These are phyloP conservation scores for Ophiosphaerella herpotricha DNA, from an alignment of 2,329 filamentous ascomycete genomes.

Conservation along the genomic window DNA sequence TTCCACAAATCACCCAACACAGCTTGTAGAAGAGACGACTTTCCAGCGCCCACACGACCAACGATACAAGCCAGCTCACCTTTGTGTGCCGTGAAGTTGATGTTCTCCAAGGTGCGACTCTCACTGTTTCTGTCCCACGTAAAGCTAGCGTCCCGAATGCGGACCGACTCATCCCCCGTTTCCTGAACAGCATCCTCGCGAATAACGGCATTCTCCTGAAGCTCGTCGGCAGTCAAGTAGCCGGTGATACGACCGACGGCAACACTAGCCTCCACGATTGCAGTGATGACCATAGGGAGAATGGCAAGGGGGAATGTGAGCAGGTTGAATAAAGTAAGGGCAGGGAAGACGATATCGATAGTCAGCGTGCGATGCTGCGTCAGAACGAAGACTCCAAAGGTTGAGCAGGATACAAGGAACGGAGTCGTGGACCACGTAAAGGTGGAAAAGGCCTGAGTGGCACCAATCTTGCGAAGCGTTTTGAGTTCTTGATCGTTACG, in stretches of 20 bases:
- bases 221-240: slow-evolving; percentile 85
- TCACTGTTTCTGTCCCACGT: slow-evolving; percentile 89
- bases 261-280: slow-evolving; percentile 94
- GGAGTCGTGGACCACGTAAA: slow-evolving; percentile 98
- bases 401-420: slow-evolving; percentile 95
- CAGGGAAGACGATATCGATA: slow-evolving; percentile 95
- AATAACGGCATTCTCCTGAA: slow-evolving; percentile 82
- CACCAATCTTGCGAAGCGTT: slow-evolving; percentile 94
- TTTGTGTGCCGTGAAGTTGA: slow-evolving; percentile 87
- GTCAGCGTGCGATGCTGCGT: slow-evolving; percentile 80
- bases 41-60: slow-evolving; percentile 90
- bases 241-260: slow-evolving; percentile 83
- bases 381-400: slow-evolving; percentile 91
- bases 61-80: slow-evolving; percentile 93
- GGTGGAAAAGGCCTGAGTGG: slow-evolving; percentile 89
- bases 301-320: slow-evolving; percentile 93
- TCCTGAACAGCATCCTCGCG: slow-evolving; percentile 72
- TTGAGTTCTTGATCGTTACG: slow-evolving; percentile 95
- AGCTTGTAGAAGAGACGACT: slow-evolving; percentile 88
- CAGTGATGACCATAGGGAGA: slow-evolving; percentile 95
- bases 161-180: slow-evolving; percentile 81
- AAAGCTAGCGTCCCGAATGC: slow-evolving; percentile 83
- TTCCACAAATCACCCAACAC: slow-evolving; percentile 94
- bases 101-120: slow-evolving; percentile 71
- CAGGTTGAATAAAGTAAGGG: slow-evolving; percentile 90